Base-by-base conservation (phyloP, 306 rosid species). In the Vicia villosa region DNA sequence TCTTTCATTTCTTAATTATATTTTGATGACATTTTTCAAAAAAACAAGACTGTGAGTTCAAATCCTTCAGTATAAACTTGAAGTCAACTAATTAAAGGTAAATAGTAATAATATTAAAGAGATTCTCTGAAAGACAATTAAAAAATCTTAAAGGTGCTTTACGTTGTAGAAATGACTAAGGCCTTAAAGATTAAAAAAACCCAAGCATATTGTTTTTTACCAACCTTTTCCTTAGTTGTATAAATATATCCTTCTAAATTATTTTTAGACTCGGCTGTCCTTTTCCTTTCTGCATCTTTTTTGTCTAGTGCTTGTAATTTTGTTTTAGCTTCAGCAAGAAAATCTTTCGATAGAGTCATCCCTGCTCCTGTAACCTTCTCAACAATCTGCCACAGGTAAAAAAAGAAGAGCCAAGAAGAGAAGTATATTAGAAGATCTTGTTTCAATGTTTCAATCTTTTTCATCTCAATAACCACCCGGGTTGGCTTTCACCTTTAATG, bases 201-300 rank as follows among this genome's bases (percentile, higher is more conserved):
- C 2, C 16, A 51, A 50, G 42, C 72, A 74, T 16, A 40, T 26
- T 30, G 61, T 36, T 42, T 72, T 57, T 61, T 59, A 75, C 84
- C 56, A 77, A 94, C 99, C 99, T 94, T 94, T 69, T 94, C 99
- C 78, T 91, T 94, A 55, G 95, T 94, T 37, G 84, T 75, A 10
- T 94, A 94, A 72, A 91, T 87, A 82, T 94, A 94, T 78, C 87
- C 95, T 87, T 94, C 99, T 76, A 94, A 82, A 80, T 86, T 86
- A 83, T 94, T 94, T 77, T 91, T 94, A 32, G 87, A 75, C 79
- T 94, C 99, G 0, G 99, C 96, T 12, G 99, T 91, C 81, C 89
- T 88, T 85, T 86, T 88, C 55, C 99, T 77, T 76, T 94, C 97
- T n/a, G 90, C 88, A 71, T 94, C 99, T 81, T 91, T 88, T 66